These are phyloP conservation scores for Globisporangium splendens DNA, from an alignment of 352 stramenopile genomes.

Conservation along the genomic window DNA sequence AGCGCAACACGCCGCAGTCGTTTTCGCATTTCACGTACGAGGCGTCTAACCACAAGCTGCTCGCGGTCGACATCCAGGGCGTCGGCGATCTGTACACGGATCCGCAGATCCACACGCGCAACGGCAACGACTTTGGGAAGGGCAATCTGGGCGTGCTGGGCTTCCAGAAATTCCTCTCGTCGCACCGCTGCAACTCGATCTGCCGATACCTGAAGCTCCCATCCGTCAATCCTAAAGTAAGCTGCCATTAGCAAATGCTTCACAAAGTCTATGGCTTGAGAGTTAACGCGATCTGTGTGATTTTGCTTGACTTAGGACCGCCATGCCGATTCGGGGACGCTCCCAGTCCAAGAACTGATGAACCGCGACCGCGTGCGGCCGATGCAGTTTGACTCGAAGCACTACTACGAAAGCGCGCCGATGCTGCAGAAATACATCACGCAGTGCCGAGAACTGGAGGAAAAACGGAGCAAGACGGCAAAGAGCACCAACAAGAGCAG, in stretches of 20 bases:
- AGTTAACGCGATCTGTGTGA: too few relatives aligned
- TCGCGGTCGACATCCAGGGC: slow-evolving; percentile 95
- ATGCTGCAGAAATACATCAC: slow-evolving; percentile 87
- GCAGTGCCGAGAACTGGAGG: slow-evolving; percentile 59
- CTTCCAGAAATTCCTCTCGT: slow-evolving; percentile 86
- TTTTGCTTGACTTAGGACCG: slow-evolving; percentile 26
- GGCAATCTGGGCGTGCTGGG: slow-evolving; percentile 79
- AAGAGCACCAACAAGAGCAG: too few relatives aligned
- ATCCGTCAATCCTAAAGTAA: slow-evolving; percentile 68
- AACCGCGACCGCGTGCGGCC: slow-evolving; percentile 64
- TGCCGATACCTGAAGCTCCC: slow-evolving; percentile 84
- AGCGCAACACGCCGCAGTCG: slow-evolving; percentile 83
- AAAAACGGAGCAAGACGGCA: slow-evolving; percentile 5
- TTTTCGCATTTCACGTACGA: slow-evolving; percentile 96
- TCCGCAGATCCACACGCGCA: slow-evolving; percentile 89
- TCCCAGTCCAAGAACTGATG: slow-evolving; percentile 81
- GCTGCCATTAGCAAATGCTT: background rate
- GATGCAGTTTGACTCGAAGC: slow-evolving; percentile 77
- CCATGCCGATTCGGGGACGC: slow-evolving; percentile 66
- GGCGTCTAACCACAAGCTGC: slow-evolving; percentile 85
- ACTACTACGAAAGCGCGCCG: slow-evolving; percentile 84
- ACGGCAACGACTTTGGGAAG: slow-evolving; percentile 85
- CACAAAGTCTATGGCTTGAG: too few relatives aligned
- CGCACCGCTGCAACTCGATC: slow-evolving; percentile 87
- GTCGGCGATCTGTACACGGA: slow-evolving; percentile 96